A percentile compares a stretch with the other conserved stretches of the same genome.
phyloP scores from a whole-genome alignment of 371 early-diverging fungal species.

The Phascolomyces articulosus region DNA sequence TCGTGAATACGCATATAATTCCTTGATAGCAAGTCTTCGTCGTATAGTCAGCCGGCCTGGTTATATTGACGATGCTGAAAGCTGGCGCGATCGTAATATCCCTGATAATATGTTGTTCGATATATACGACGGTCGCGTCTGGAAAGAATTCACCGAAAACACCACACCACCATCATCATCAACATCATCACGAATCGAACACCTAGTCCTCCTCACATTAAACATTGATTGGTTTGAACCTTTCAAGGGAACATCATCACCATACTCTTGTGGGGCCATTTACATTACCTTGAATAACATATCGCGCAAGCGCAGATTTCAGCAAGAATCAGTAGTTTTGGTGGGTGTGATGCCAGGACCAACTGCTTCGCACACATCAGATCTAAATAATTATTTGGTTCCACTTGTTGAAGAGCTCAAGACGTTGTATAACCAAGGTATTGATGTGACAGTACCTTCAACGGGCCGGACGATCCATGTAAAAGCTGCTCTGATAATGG shows the following conservation, averaged over 20 bases:
- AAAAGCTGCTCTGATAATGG: slow-evolving; percentile 11
- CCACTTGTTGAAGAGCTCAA: slow-evolving; percentile 15
- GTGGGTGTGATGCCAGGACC: slow-evolving; percentile 18
- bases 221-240: slow-evolving; percentile 20
- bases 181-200: too few relatives aligned
- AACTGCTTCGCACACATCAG: neutral
- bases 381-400: slow-evolving; percentile 12
- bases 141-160: too few relatives aligned
- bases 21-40: too few relatives aligned
- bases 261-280: slow-evolving; percentile 12
- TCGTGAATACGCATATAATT: too few relatives aligned
- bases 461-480: neutral
- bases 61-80: too few relatives aligned
- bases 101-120: too few relatives aligned
- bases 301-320: neutral
- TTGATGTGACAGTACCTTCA: neutral
- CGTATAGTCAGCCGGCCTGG: too few relatives aligned
- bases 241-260: neutral
- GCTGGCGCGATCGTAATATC: too few relatives aligned
- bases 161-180: too few relatives aligned
- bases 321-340: slow-evolving; percentile 10
- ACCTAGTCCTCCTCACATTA: neutral
- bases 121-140: too few relatives aligned
- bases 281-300: slow-evolving; percentile 1
- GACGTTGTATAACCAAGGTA: neutral